Percentiles rank a stretch among this genome's conserved stretches.
Conservation (phyloP, 306 rosid species). For the Dalbergia cultrata region DNA sequence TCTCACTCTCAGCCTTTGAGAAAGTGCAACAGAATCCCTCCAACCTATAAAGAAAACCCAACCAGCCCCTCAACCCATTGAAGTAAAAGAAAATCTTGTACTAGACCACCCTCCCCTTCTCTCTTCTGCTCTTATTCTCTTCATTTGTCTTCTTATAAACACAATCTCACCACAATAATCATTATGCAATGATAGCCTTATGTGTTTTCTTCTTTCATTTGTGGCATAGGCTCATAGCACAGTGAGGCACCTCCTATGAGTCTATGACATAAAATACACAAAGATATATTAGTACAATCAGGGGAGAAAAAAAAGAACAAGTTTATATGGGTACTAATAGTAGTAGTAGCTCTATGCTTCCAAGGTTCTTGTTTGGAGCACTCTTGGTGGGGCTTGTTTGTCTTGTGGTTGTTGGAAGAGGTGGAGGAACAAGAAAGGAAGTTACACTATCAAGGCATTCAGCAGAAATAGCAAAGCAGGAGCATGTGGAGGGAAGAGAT, state of each 20-base stretch:
- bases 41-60: conserved; percentile 70
- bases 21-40: conserved; percentile 63
- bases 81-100: conserved; percentile 46
- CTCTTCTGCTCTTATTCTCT: conserved; percentile 36
- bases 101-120: conserved; percentile 4
- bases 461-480: conserved; percentile 36
- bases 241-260: neutral
- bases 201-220: neutral
- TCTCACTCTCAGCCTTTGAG: conserved; percentile 39
- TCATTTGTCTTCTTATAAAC: conserved; percentile 5
- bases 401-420: conserved; percentile 49
- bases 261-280: conserved; percentile 5
- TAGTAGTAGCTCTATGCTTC: conserved; percentile 33
- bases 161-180: conserved; percentile 38
- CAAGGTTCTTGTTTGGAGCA: conserved; percentile 50
- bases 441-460: conserved; percentile 20
- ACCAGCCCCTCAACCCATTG: conserved; percentile 41
- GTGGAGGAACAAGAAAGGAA: conserved; percentile 33
- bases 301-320: neutral
- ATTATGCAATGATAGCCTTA: conserved; percentile 31
- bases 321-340: conserved; percentile 43
- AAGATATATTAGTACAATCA: neutral
- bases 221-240: conserved; percentile 29
- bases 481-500: conserved; percentile 26
- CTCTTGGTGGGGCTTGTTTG: conserved; percentile 56